A percentile compares a stretch with the other conserved stretches of the same genome.
Conservation (phyloP, 192 early-diverging fungal species). For the Podila verticillata region DNA sequence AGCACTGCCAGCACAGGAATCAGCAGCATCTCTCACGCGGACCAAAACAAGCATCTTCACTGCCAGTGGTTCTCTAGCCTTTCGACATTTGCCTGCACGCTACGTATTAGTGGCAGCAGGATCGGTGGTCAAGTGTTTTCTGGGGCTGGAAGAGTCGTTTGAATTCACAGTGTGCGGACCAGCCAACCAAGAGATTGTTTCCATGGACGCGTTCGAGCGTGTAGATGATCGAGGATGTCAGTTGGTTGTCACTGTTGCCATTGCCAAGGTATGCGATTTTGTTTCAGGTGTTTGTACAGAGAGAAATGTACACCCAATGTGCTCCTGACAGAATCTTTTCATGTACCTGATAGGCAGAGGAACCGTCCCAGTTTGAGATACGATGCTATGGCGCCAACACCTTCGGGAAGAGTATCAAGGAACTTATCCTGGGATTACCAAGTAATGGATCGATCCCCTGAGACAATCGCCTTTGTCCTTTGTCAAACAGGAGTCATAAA, state of each 20-base stretch:
- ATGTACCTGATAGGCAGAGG: slow-evolving; percentile 8
- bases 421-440: slow-evolving; percentile 27
- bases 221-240: slow-evolving; percentile 42
- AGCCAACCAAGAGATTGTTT: slow-evolving; percentile 33
- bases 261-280: slow-evolving; percentile 23
- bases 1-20: too few relatives aligned
- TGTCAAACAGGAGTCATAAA: too few relatives aligned
- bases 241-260: slow-evolving; percentile 20
- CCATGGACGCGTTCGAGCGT: slow-evolving; percentile 45
- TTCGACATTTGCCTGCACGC: slow-evolving; percentile 23
- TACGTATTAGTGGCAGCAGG: slow-evolving; percentile 44
- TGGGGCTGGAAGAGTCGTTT: slow-evolving; percentile 34
- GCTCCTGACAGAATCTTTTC: neutral
- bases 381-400: slow-evolving; percentile 37
- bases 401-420: slow-evolving; percentile 28
- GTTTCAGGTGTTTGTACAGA: neutral
- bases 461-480: too few relatives aligned
- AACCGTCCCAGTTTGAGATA: slow-evolving; percentile 36
- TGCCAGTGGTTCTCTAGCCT: slow-evolving; percentile 1
- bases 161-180: slow-evolving; percentile 24
- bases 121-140: slow-evolving; percentile 16
- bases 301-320: neutral
- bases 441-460: neutral
- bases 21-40: too few relatives aligned
- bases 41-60: slow-evolving; percentile 30